phyloP scores from a whole-genome alignment of 345 rosid genomes.

The Gossypium turneri region DNA sequence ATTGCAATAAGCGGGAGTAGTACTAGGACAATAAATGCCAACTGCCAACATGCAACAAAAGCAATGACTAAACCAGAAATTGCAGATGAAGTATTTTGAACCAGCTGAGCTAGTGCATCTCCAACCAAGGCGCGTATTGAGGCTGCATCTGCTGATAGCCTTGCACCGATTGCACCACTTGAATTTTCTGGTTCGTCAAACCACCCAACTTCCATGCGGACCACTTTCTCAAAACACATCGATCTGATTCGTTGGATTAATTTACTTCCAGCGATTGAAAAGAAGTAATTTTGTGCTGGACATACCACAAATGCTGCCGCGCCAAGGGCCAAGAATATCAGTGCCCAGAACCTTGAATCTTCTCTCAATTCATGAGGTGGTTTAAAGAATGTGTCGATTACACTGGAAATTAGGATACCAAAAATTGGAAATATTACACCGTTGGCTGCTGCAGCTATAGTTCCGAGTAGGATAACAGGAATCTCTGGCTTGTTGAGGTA shows the following conservation, averaged over 20 bases:
- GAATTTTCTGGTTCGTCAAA: slow-evolving; percentile 71
- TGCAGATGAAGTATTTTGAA: slow-evolving; percentile 54
- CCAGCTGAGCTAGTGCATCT: slow-evolving; percentile 51
- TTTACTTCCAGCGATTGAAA: slow-evolving; percentile 60
- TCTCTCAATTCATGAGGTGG: slow-evolving; percentile 39
- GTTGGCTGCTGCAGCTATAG: slow-evolving; percentile 39
- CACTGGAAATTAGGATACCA: slow-evolving; percentile 54
- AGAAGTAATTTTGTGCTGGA: slow-evolving; percentile 50
- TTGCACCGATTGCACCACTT: slow-evolving; percentile 68
- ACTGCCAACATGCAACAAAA: slow-evolving; percentile 60
- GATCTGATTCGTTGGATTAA: slow-evolving; percentile 53
- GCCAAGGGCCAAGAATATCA: slow-evolving; percentile 55
- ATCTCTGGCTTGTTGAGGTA: slow-evolving; percentile 66
- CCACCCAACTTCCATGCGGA: slow-evolving; percentile 79
- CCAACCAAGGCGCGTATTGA: slow-evolving; percentile 58
- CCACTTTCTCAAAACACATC: slow-evolving; percentile 66
- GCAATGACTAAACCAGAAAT: slow-evolving; percentile 60
- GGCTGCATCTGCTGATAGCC: slow-evolving; percentile 80
- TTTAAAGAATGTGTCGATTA: slow-evolving; percentile 55
- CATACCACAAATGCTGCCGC: slow-evolving; percentile 36
- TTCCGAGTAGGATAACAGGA: slow-evolving; percentile 51
- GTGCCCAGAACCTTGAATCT: slow-evolving; percentile 60
- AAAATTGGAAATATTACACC: slow-evolving; percentile 59
- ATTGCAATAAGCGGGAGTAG: slow-evolving; percentile 59
- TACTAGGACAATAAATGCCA: slow-evolving; percentile 50